Evolutionary conservation across 257 asterid genomes (phyloP), one percentile per base, ranked within the genome.

Genomic region (Nicotiana paniculata): DNA sequence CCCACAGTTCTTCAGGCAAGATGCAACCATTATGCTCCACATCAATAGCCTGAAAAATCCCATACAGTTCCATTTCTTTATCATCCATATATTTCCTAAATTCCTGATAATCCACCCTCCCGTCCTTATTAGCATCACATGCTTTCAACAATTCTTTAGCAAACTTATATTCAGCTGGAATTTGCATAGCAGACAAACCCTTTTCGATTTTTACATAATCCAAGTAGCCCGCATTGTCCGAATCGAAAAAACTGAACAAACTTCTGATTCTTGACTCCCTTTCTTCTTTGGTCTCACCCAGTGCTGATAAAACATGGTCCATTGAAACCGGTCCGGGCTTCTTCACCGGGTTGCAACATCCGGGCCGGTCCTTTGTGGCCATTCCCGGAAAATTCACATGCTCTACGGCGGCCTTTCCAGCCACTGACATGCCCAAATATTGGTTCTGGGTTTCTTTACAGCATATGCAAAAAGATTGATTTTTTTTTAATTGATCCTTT

Each of bases 71-170:
- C 81, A 96, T 91, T 91, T 96, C 99, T 87, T 96, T 96, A 87
- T 92, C 98, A 88, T 96, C 98, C 98, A 95, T 96, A 82, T 96
- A 96, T 92, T 95, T 92, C 78, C 96, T 89, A 79, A 96, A 96
- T 89, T 96, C 99, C 88, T 53, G 93, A 82, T 93, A 96, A 91
- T 96, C 98, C 51, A 96, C 98, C 90, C 98, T 90, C 61, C 99
- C 99, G 43, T 96, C 99, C 53, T 88, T 94, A 86, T 96, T 92
- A 32, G 97, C 90, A 83, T 96, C 99, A 86, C 97, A 92, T 1
- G 91, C 99, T 43, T 85, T 87, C 82, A 96, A 78, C 3, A 96
- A 91, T 90, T 96, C 99, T 91, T 96, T 93, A 5, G 98, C 99
- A 80, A 90, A 96, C 96, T 96, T 96, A 83, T 96, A 97, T 69